phyloP scores from a whole-genome alignment of 1,139 yeast genomes.

The Tardiomyces blankii region DNA sequence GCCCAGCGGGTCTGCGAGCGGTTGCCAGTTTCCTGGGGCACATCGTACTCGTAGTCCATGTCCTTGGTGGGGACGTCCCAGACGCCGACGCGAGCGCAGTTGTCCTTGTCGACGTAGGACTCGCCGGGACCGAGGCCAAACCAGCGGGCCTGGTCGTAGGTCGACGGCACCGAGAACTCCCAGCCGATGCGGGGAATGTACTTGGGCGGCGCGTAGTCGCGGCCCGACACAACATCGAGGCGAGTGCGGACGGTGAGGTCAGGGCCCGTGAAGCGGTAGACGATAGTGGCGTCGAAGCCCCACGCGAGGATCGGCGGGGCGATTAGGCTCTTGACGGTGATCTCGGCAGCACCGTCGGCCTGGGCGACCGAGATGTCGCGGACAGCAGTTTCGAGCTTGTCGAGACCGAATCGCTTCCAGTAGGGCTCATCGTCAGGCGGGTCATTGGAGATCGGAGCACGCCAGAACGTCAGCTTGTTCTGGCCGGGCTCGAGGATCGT shows the following conservation, averaged over 20 bases:
- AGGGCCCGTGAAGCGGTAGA: conserved; percentile 2
- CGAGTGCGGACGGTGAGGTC: conserved; percentile 2
- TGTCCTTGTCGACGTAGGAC: conserved; percentile 21
- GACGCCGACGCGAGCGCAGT: conserved; percentile 2
- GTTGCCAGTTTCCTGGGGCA: not conserved
- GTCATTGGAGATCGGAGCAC: not conserved
- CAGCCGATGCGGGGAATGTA: not conserved
- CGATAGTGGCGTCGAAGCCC: conserved; percentile 3
- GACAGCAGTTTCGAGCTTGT: conserved; percentile 7
- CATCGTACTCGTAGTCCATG: not conserved
- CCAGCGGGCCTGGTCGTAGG: conserved; percentile 10
- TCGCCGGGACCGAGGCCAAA: conserved; percentile 26
- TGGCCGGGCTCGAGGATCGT: conserved; percentile 9
- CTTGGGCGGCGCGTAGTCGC: conserved; percentile 3
- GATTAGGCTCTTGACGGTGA: conserved; percentile 1
- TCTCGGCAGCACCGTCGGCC: conserved; percentile 1
- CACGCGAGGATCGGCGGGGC: conserved; percentile 7
- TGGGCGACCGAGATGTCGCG: conserved; percentile 4
- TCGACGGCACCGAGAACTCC: conserved; percentile 2
- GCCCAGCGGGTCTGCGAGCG: not conserved
- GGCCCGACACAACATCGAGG: conserved; percentile 2
- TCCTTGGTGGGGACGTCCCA: not conserved
- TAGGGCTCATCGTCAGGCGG: conserved; percentile 10
- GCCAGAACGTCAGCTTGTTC: conserved; percentile 9
- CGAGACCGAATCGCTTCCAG: conserved; percentile 15